Base-by-base conservation (phyloP, 768 basidiomycete species). In the Tulasnella sp. region DNA sequence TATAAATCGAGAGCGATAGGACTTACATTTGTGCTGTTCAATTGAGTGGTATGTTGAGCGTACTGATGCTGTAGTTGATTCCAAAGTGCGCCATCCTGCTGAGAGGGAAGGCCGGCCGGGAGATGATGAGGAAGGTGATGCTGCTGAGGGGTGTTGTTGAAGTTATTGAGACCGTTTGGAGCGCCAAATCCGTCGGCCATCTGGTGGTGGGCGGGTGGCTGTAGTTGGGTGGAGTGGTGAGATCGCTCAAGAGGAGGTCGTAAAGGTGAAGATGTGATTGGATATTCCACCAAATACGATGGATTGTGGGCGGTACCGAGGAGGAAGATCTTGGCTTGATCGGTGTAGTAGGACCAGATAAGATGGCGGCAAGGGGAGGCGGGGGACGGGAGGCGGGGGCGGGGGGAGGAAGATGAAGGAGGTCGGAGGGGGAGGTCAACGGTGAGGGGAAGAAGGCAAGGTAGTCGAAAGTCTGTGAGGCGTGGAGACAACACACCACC, bases 81-180 rank as follows among this genome's bases (percentile, higher is more conserved):
- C 54, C 54, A 56, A 42, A 56, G 54, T 43, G 43, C 54, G 54
- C 41, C 54, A 43, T 56, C 43, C 30, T 56, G 54, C 3, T 38
- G 43, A 7, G 54, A 43, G 54, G 54, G 38, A n/a, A 56, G 41
- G 17, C 54, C 54, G 12, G 43, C 4, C 24, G 42, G 54, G 54
- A 54, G 31, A 3, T 54, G 53, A 25, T 43, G 54, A 43, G 42
- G 42, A 4, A 42, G 42, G 7, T 24, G 41, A 43, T 56, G 54
- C 22, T 56, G 54, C 44, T 56, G 54, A 10, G 1, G n/a, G 9
- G 54, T 38, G 24, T 42, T 30, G 24, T 24, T 24, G 41, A 56
- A 43, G 34, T 38, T 38, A n/a, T 56, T 56, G 54, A 56, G 44
- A 15, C 54, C 54, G 25, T 44, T 56, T 4, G 2, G 3, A 2